These are phyloP conservation scores for Hymenoscyphus fraxineus DNA, from an alignment of 2,329 filamentous ascomycete genomes.

Conservation along the genomic window DNA sequence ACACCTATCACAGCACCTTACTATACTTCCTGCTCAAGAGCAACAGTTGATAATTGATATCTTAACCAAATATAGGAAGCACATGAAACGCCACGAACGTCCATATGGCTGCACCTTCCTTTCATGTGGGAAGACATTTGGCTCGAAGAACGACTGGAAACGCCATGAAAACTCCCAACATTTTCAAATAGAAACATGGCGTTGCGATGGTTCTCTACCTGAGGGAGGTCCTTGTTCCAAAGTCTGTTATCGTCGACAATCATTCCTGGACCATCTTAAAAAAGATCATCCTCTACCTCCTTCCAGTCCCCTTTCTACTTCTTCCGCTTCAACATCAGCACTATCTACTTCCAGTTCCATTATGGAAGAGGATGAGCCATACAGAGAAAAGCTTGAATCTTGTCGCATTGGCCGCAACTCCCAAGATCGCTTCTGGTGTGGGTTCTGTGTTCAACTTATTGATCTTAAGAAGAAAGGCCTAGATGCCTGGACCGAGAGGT, in stretches of 20 bases:
- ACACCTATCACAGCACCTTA: not conserved
- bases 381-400: constrained; percentile 44
- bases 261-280: constrained; percentile 59
- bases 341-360: not conserved
- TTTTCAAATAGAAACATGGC: constrained; percentile 66
- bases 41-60: not conserved
- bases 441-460: constrained; percentile 66
- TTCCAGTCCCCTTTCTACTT: not conserved
- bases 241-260: constrained; percentile 54
- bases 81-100: constrained; percentile 73
- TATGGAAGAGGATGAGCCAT: constrained; percentile 17
- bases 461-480: constrained; percentile 42
- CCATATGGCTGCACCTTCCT: constrained; percentile 79
- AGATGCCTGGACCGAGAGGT: constrained; percentile 57
- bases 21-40: not conserved
- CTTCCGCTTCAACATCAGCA: not conserved
- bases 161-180: constrained; percentile 83
- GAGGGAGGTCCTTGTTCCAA: constrained; percentile 48
- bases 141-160: constrained; percentile 95
- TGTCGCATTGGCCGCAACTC: constrained; percentile 62
- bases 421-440: constrained; percentile 76
- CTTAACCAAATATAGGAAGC: constrained; percentile 57
- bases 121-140: constrained; percentile 68
- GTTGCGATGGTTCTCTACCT: constrained; percentile 50
- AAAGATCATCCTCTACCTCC: constrained; percentile 34